Conservation (phyloP, 2,329 filamentous ascomycete genomes). For the Hyphodiscus sp. region DNA sequence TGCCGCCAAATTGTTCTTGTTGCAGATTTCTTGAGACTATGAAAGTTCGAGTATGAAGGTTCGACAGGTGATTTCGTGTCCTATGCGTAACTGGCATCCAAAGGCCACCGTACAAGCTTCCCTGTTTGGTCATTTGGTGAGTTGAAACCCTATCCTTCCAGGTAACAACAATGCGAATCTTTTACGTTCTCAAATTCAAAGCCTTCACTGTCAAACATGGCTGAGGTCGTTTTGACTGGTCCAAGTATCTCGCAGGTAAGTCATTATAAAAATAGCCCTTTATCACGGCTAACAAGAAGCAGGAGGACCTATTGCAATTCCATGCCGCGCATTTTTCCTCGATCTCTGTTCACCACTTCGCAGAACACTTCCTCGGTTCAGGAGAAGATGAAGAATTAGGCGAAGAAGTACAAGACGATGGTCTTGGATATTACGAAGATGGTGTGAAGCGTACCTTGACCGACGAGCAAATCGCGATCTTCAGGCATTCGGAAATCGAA, state of each 20-base stretch:
- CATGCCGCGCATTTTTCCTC: constrained; percentile 25
- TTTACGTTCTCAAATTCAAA: background rate
- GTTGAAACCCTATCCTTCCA: background rate
- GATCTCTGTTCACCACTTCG: constrained; percentile 48
- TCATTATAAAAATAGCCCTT: background rate
- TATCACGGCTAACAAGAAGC: background rate
- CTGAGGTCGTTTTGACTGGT: background rate
- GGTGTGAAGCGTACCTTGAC: constrained; percentile 85
- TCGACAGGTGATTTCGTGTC: background rate
- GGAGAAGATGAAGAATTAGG: constrained; percentile 37
- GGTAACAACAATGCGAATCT: background rate
- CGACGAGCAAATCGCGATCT: constrained; percentile 84
- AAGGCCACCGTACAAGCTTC: background rate
- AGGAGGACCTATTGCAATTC: constrained; percentile 27
- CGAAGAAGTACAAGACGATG: constrained; percentile 46
- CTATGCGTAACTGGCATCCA: background rate
- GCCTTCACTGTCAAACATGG: background rate
- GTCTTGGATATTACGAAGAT: constrained; percentile 77
- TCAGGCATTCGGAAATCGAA: constrained; percentile 82
- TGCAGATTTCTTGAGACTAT: too few species aligned
- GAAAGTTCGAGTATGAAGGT: background rate
- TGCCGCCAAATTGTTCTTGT: background rate
- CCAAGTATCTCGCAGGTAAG: constrained; percentile 4
- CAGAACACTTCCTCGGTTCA: constrained; percentile 36
- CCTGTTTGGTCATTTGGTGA: background rate